Base-by-base conservation (phyloP, 169 alveolate genomes). In the Neospora caninum region DNA sequence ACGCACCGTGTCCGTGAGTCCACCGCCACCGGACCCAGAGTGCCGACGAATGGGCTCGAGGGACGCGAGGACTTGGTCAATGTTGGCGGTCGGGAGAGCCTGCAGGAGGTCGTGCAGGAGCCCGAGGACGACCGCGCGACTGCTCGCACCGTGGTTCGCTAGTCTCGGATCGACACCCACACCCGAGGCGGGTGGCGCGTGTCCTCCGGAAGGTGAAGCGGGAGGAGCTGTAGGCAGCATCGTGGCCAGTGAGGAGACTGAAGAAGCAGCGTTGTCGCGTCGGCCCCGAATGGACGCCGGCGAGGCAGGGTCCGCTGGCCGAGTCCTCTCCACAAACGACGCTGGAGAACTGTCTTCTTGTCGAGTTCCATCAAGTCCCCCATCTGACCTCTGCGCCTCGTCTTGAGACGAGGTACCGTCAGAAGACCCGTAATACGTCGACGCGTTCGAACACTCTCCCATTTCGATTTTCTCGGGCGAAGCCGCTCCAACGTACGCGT, bases 81-180 rank as follows among this genome's bases (percentile, higher is more conserved):
- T n/a, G 27, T 78, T 78, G 7, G 86, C 86, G 2, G 86, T 78
- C 18, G 86, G 86, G 13, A 78, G 86, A 10, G 86, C 10, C 86
- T 78, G 49, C 86, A 78, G 45, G 2, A 78, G 45, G 13, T 78
- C 86, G n/a, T 78, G 1, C 45, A 78, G 45, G n/a, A 78, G 42
- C 86, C 86, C 86, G 27, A 78, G n/a, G 42, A 78, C 86, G 45
- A 78, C 86, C 22, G 41, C 86, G 27, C 86, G 86, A n/a, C 42
- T 78, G 39, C 31, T 38, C 39, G 86, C 45, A 7, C 86, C 86
- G 29, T 7, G 73, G 73, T 4, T 22, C 4, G 22, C 22, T 4
- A 49, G 58, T 49, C 58, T 49, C 58, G 58, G 58, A 13, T 4
- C 13, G 13, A 49, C 58, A 49, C 4, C 58, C n/a, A n/a, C n/a